A percentile compares a stretch with the other conserved stretches of the same genome.
Evolutionary conservation across 192 early-diverging fungal species (phyloP).

Genomic region (Rhizophagus sp.): DNA sequence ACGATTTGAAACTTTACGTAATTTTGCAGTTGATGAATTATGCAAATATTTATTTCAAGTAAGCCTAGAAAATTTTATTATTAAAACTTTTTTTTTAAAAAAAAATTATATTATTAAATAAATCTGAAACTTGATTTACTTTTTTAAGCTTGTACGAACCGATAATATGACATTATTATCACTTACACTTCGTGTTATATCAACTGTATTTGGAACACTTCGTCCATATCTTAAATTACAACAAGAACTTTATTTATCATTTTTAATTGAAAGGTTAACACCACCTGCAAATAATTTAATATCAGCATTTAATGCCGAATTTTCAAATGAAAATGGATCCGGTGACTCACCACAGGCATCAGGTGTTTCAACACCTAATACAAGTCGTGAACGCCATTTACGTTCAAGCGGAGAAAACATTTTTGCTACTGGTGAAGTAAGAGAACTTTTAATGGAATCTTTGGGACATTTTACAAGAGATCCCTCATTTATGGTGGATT

Average conservation of each 20-base stretch:
- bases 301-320: slow-evolving; percentile 38
- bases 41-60: slow-evolving; percentile 86
- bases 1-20: slow-evolving; percentile 57
- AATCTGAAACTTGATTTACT: slow-evolving; percentile 8
- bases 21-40: slow-evolving; percentile 80
- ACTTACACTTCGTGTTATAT: slow-evolving; percentile 62
- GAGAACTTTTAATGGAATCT: slow-evolving; percentile 84
- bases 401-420: slow-evolving; percentile 2
- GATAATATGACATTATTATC: slow-evolving; percentile 61
- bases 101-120: slow-evolving; percentile 1
- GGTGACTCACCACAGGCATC: slow-evolving; percentile 35
- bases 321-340: slow-evolving; percentile 28
- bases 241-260: slow-evolving; percentile 74
- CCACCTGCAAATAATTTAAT: slow-evolving; percentile 40
- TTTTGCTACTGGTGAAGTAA: slow-evolving; percentile 71
- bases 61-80: slow-evolving; percentile 37
- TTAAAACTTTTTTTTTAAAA: background rate
- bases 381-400: slow-evolving; percentile 9
- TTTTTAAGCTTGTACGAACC: slow-evolving; percentile 50
- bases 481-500: slow-evolving; percentile 77
- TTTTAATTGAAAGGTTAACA: slow-evolving; percentile 56
- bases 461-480: slow-evolving; percentile 72
- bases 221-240: slow-evolving; percentile 72
- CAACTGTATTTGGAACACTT: slow-evolving; percentile 71
- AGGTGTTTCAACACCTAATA: slow-evolving; percentile 2